Percentiles rank a stretch among this genome's conserved stretches.
Evolutionary conservation across 1,284 basidiomycete species (phyloP).

Genomic region (Trichosporon sp.): DNA sequence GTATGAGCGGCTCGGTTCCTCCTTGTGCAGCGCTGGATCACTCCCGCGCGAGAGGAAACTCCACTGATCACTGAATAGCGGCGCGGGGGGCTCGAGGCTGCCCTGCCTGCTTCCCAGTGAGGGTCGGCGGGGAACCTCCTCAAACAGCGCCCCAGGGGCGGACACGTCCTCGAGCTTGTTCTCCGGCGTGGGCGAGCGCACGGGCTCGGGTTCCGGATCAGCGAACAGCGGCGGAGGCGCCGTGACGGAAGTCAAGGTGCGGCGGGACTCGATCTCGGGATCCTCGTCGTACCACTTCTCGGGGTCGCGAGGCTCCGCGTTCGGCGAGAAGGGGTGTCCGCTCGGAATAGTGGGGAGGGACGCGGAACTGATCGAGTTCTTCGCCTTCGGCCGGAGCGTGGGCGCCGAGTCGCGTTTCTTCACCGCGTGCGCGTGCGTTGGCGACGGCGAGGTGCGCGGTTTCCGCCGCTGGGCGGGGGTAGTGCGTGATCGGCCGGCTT

Average conservation of each 20-base stretch:
- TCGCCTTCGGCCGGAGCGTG: not conserved
- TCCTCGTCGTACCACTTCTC: slow-evolving; percentile 10
- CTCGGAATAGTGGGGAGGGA: not conserved
- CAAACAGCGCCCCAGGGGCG: not conserved
- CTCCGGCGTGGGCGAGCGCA: not conserved
- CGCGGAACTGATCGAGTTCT: not conserved
- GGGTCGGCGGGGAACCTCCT: not conserved
- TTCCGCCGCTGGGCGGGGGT: not conserved
- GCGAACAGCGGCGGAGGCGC: slow-evolving; percentile 3
- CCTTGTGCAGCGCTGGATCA: not conserved
- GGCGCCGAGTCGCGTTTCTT: not conserved
- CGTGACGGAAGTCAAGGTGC: not conserved
- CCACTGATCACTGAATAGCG: not conserved
- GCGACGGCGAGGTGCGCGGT: not conserved
- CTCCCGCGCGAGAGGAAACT: not conserved
- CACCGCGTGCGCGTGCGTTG: not conserved
- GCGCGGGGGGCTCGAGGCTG: not conserved
- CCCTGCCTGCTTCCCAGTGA: not conserved
- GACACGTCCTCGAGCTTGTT: not conserved
- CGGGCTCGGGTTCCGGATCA: not conserved
- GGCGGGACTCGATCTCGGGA: not conserved
- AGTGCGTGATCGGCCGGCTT: not conserved
- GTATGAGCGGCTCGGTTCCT: slow-evolving; percentile 7
- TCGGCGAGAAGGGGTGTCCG: not conserved
- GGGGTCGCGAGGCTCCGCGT: not conserved